Percentiles rank a stretch among this genome's conserved stretches.
Conservation (phyloP, 139 green algal species). For the Pleodorina starrii region DNA sequence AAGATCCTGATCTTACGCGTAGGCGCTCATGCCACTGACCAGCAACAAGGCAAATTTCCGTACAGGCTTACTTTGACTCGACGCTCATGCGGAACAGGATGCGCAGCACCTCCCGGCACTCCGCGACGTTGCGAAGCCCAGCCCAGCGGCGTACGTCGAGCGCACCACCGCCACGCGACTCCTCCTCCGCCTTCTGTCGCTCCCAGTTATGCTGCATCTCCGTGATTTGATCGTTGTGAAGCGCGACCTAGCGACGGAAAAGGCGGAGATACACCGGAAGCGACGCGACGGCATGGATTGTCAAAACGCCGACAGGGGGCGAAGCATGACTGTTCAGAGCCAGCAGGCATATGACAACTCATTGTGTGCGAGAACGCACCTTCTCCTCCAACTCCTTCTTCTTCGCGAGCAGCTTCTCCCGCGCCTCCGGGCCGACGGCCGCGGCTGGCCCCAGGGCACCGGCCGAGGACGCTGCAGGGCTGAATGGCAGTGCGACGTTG, state of each 20-base stretch:
- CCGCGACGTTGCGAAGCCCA: constrained; percentile 71
- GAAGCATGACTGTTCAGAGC: no score
- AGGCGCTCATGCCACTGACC: no score
- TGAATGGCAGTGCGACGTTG: background rate
- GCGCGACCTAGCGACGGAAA: constrained; percentile 13
- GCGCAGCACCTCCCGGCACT: constrained; percentile 81
- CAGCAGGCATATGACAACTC: no score
- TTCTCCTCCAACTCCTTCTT: constrained; percentile 59
- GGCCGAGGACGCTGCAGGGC: background rate
- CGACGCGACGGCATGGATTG: no score
- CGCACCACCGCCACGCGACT: constrained; percentile 71
- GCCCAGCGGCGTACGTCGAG: constrained; percentile 83
- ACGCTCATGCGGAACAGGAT: constrained; percentile 79
- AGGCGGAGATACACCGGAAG: no score
- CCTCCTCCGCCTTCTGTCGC: constrained; percentile 78
- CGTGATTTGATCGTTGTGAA: constrained; percentile 57
- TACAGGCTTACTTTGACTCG: constrained; percentile 75
- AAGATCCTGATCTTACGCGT: no score
- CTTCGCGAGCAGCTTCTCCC: constrained; percentile 59
- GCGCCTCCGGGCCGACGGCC: constrained; percentile 10
- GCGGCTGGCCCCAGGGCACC: background rate
- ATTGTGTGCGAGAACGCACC: constrained; percentile 33
- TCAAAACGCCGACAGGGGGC: no score
- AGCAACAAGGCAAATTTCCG: no score
- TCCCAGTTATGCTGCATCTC: constrained; percentile 79